Evolutionary conservation across 164 flowering plant species (phyloP).

Genomic region (Macadamia integrifolia): DNA sequence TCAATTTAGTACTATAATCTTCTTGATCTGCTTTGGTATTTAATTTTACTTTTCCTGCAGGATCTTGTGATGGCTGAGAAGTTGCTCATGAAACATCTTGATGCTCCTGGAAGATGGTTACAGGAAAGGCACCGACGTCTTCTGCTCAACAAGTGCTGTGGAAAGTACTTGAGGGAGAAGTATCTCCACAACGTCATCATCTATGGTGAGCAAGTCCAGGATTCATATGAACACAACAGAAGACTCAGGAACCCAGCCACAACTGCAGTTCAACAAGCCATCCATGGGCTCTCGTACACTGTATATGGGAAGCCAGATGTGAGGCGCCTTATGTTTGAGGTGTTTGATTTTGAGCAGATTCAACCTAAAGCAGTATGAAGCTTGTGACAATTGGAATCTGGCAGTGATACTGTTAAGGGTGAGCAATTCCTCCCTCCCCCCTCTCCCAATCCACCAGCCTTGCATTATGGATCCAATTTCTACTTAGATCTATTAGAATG

Average conservation of each 20-base stretch:
- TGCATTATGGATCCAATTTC: no score
- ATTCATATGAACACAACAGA: slow-evolving; percentile 72
- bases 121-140: slow-evolving; percentile 80
- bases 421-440: not conserved
- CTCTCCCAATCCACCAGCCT: no score
- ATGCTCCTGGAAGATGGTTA: slow-evolving; percentile 93
- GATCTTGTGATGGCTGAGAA: slow-evolving; percentile 96
- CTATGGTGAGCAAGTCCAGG: slow-evolving; percentile 80
- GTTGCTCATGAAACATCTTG: slow-evolving; percentile 93
- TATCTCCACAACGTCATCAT: slow-evolving; percentile 68
- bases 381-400: not conserved
- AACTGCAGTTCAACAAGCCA: slow-evolving; percentile 85
- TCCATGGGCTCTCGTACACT: slow-evolving; percentile 81
- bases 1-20: not conserved
- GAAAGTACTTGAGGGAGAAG: slow-evolving; percentile 79
- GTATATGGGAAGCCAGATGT: slow-evolving; percentile 95
- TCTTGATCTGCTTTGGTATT: not conserved
- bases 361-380: slow-evolving; percentile 68
- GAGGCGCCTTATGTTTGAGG: slow-evolving; percentile 95
- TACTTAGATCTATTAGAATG: no score
- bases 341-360: slow-evolving; percentile 92
- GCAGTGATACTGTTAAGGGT: not conserved
- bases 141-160: slow-evolving; percentile 92
- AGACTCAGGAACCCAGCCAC: slow-evolving; percentile 89
- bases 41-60: slow-evolving; percentile 28